Evolutionary conservation across 2,329 filamentous ascomycete species (phyloP), one percentile per base, ranked within the genome.

Genomic region (Diaporthe sp.): DNA sequence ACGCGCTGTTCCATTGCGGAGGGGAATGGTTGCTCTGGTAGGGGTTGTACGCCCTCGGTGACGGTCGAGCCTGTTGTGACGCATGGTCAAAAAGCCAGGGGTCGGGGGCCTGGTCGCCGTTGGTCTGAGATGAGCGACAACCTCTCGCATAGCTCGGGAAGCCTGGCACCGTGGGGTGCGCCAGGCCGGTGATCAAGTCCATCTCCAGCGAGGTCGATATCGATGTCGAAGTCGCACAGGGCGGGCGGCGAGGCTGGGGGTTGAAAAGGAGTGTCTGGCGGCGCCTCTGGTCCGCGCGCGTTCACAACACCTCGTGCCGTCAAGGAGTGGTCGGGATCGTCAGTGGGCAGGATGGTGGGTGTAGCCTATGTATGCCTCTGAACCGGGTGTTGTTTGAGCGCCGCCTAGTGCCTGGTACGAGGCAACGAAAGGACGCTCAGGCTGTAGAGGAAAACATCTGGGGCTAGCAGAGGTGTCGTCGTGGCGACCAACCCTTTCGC

Each of bases 11-110:
- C 71, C 72, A 73, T 22, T 63, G 47, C 35, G 65, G 65, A 32
- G 65, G 80, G 75, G 78, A 81, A 59, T 82, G 79, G 59, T 79
- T 74, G 68, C 78, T 70, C 50, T 79, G 80, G 32, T 79, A 77
- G 25, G 82, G 79, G 56, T 84, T 82, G 19, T 80, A 82, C 69
- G 74, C 30, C 65, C 71, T 71, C 32, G 72, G 68, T 13, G 58
- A 73, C 56, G 68, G 35, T 70, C 51, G 75, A 69, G 77, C 32
- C 12, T 59, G 72, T 47, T 71, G 59, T 17, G 61, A 63, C 17
- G 25, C 37, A 30, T 74, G 71, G 6, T 73, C 27, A 30, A 75
- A 55, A 9, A 74, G 75, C n/a, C 70, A 56, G 25, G 65, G 73
- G 22, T 73, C 59, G 68, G 59, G 32, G 6, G 68, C 32, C 35